Evolutionary conservation across 1,139 yeast species (phyloP).

Genomic region (Debaryomyces psychrophilus): DNA sequence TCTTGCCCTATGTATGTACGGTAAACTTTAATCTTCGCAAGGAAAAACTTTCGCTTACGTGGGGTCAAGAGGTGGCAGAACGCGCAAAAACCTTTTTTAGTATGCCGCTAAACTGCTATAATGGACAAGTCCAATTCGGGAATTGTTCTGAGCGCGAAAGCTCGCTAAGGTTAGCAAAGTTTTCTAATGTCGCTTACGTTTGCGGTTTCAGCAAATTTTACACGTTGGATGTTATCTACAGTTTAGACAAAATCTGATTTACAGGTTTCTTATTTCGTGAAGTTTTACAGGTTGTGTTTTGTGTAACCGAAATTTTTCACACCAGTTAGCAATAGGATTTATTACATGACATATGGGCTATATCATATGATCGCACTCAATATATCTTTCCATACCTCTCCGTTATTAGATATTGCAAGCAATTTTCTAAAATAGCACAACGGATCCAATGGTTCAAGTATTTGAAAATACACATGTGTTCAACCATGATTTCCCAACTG

Average conservation of each 20-base stretch:
- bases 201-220: too few species aligned
- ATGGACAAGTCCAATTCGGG: too few species aligned
- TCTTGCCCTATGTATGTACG: too few species aligned
- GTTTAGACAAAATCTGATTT: not conserved
- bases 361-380: not conserved
- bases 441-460: slow-evolving; percentile 61
- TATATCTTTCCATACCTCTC: not conserved
- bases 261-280: not conserved
- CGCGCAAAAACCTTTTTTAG: too few species aligned
- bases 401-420: not conserved
- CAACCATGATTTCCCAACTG: slow-evolving; percentile 70
- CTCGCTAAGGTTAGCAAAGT: too few species aligned
- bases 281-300: not conserved
- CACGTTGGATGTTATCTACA: too few species aligned
- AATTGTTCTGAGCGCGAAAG: too few species aligned
- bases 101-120: too few species aligned
- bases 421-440: not conserved
- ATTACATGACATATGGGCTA: not conserved
- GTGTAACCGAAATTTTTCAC: slow-evolving; percentile 1
- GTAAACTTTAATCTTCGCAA: too few species aligned
- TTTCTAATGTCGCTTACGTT: too few species aligned
- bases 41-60: too few species aligned
- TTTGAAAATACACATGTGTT: slow-evolving; percentile 59
- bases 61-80: too few species aligned
- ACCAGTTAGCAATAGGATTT: not conserved